Evolutionary conservation across 208 protist genomes (phyloP), one percentile per base, ranked within the genome.

Genomic region (Zelonia costaricensis): DNA sequence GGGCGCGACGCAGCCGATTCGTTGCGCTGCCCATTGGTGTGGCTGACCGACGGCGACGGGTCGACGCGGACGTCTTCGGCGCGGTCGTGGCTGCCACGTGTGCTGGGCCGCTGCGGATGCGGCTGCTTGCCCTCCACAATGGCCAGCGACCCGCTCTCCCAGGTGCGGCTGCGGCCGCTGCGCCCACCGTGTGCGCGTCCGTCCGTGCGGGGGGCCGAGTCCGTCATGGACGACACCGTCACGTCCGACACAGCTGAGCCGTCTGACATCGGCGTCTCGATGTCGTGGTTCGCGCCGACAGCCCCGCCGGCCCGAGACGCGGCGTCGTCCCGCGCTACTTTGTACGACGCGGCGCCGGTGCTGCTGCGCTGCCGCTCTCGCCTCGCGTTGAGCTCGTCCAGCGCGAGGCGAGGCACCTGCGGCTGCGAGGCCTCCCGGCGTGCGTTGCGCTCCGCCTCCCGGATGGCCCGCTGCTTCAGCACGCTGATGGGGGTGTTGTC

Each of bases 151-250:
- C 16, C 30, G 22, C 4, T 20, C 20, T 42, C 48, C 16, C 36
- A 23, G n/a, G 25, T 13, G 61, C 55, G 48, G 5, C 49, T 20
- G 25, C 45, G 54, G 23, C 46, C 45, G 23, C 33, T 45, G 27
- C 53, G 23, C 15, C 28, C 38, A 27, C 55, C 35, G 23, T 16
- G 30, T 8, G 1, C 8, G 40, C 13, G 36, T 51, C 39, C 22
- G 65, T n/a, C n/a, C n/a, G n/a, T 4, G 49, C 1, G 57, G 8
- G 62, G 57, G 30, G 44, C 62, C 0, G 57, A 57, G 35, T 52
- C 69, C 1, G 69, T 76, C 51, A 69, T 69, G 49, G 69, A 58
- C 20, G 69, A 76, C 22, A 76, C 69, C 15, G 69, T 70, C 36
- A 70, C 56, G 31, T 64, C 62, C 4, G 52, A 65, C 10, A 62